Evolutionary conservation across 176 grass and related monocot species (phyloP).

Genomic region (Oropetium thomaeum): DNA sequence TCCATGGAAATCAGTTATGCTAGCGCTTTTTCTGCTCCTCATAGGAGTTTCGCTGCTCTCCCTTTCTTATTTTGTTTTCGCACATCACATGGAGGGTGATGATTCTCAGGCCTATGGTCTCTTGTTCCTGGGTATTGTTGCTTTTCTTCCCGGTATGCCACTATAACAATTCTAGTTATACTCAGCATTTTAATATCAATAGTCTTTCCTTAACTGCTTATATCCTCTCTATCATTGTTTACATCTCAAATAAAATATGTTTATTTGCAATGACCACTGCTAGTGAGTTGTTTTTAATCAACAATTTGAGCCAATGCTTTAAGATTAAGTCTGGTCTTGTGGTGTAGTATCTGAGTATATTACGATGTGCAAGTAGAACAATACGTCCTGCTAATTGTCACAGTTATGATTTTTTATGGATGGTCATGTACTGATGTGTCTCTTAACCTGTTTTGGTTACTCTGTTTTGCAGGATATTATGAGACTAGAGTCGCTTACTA

Average conservation of each 20-base stretch:
- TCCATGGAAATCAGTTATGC: slow-evolving; percentile 72
- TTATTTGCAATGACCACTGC: neutral
- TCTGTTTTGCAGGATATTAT: slow-evolving; percentile 58
- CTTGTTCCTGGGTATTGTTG: slow-evolving; percentile 53
- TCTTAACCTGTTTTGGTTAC: neutral
- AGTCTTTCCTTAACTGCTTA: neutral
- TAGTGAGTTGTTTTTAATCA: neutral
- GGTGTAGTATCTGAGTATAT: neutral
- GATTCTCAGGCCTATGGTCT: slow-evolving; percentile 58
- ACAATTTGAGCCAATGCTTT: neutral
- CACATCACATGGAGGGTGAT: slow-evolving; percentile 68
- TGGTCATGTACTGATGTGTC: neutral
- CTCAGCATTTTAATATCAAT: neutral
- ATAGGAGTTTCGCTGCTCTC: slow-evolving; percentile 50
- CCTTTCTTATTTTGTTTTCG: slow-evolving; percentile 58
- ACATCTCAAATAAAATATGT: neutral
- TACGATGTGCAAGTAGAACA: neutral
- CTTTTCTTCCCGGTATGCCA: slow-evolving; percentile 76
- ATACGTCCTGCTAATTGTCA: neutral
- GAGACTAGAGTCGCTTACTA: slow-evolving; percentile 73
- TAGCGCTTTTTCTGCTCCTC: slow-evolving; percentile 51
- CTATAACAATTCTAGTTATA: neutral
- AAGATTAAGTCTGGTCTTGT: neutral
- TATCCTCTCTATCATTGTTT: neutral
- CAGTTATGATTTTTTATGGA: neutral